Base-by-base conservation (phyloP, 1,284 basidiomycete species). In the Sanguinoderma infundibulare region DNA sequence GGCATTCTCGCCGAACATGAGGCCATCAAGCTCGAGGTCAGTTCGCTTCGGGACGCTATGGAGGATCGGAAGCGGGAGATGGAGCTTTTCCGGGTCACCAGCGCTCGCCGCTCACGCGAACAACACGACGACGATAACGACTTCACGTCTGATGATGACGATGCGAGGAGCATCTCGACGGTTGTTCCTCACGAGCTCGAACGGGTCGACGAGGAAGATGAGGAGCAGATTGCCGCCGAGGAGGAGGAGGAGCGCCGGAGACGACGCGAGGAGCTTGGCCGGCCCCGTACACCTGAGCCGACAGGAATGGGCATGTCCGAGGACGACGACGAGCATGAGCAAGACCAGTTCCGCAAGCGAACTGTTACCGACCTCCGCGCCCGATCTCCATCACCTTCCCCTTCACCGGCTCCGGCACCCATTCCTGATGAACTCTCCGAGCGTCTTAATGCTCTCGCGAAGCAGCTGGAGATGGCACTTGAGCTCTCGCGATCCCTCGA, bases 1-100 rank as follows among this genome's bases (percentile, higher is more conserved):
- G 83, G 82, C 40, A 85, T 96, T 54, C 83, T 98, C 50, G 83
- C 92, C 0, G 95, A 98, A 74, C 95, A 98, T 69, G 95, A 98
- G 61, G 81, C 79, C 9, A 87, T 98, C 73, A 93, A 92, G 74
- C 81, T 82, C 36, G 95, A 99, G 70, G 87, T 99, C 3, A 79
- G 83, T 36, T 78, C 81, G 2, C 79, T 96, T 56, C 80, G 89
- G 15, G 87, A 91, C 56, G 78, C 93, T 69, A 86, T 95, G 77
- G 87, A 89, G 65, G 81, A 83, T 59, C 81, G 80, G 30, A 80
- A 79, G 62, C 76, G 74, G 30, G 72, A 75, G 60, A 70, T 74
- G 64, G 75, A 75, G 53, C 54, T 67, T 52, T 64, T 68, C 38
- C 70, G 75, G 58, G 65, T 58, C 65, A 64, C 46, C 55, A 64